Evolutionary conservation across 1,284 basidiomycete genomes (phyloP), one percentile per base, ranked within the genome.

Genomic region (Tylopilus orsonianus): DNA sequence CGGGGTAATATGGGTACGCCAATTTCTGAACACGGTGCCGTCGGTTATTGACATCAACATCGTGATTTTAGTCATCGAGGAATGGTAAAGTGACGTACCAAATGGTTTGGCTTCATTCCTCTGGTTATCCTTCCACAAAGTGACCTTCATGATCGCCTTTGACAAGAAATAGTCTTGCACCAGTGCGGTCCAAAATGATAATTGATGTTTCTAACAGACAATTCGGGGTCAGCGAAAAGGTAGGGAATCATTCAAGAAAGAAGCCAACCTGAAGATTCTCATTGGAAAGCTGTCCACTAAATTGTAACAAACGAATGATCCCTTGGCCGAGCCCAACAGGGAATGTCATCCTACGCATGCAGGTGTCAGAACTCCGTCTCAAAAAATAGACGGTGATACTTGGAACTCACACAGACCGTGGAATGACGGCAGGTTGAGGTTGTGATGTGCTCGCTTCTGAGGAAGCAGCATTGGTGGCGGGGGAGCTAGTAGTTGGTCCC

Each of bases 111-210:
- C 86, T 61, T 90, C 87, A 32, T 74, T 77, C 55, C 73, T 75
- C 58, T 82, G 78, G 57, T 84, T 88, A 63, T 89, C 87, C 62
- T 87, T 87, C 87, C 87, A 90, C 20, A 90, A 66, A 7, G 85
- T 89, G 54, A 90, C 74, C 64, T 83, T 86, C 75, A 89, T 79
- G 38, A 78, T 66, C 14, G 85, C 81, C 50, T 77, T 78, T 2
- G 78, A 74, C 8, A 78, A 77, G 59, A 89, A 90, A 56, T 80
- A 90, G 10, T 81, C 78, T 37, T 72, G 72, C 49, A 88, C 76
- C 20, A 87, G 55, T 1, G 69, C 68, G 9, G 71, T 72, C 88
- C 88, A 90, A 70, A 77, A 85, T 13, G 75, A 71, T 41, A 84
- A 67, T 56, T 79, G 74, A 43, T 80, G 61, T 75, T 83, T 83